phyloP scores from a whole-genome alignment of 345 rosid species.

The Lepidium africanum region DNA sequence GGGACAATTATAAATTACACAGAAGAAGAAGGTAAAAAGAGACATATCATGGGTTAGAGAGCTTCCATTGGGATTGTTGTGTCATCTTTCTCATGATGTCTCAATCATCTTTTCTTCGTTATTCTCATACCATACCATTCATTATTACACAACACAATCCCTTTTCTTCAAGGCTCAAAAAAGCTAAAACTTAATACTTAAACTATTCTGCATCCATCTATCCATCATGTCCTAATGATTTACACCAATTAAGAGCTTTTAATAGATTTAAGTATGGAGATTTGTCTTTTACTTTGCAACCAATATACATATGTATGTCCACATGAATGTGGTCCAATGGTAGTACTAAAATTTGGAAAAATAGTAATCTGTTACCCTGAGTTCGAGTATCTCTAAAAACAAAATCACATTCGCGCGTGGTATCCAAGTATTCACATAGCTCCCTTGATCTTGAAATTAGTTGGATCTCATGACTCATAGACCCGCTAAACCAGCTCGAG shows the following conservation, averaged over 20 bases:
- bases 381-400: too few species aligned
- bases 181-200: not conserved
- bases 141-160: not conserved
- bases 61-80: conserved; percentile 20
- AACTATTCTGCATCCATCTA: conserved; percentile 7
- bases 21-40: conserved; percentile 28
- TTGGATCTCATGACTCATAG: too few species aligned
- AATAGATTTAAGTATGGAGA: not conserved
- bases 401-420: too few species aligned
- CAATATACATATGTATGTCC: too few species aligned
- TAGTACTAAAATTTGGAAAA: too few species aligned
- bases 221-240: not conserved
- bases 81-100: conserved; percentile 31
- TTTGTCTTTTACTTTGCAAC: not conserved
- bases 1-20: conserved; percentile 25
- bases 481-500: too few species aligned
- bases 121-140: conserved; percentile 4
- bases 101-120: conserved; percentile 27
- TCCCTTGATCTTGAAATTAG: too few species aligned
- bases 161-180: not conserved
- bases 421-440: too few species aligned
- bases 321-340: too few species aligned
- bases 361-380: too few species aligned
- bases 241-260: not conserved
- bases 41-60: conserved; percentile 27